These are phyloP conservation scores for Colletotrichum coccodes DNA, from an alignment of 2,329 filamentous ascomycete genomes.

Conservation along the genomic window DNA sequence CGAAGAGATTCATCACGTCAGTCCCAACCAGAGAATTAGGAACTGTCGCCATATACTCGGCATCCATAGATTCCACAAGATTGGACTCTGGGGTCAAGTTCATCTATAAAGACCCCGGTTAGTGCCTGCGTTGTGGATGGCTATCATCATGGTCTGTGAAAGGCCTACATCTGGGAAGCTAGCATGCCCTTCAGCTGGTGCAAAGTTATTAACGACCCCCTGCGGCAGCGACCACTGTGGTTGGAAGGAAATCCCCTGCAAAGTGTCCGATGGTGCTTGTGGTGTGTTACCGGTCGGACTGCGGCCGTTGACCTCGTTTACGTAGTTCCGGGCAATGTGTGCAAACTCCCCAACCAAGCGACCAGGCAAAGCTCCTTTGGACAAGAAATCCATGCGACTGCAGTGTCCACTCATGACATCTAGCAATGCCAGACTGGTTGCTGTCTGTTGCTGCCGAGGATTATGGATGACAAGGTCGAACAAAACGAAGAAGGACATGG, in stretches of 20 bases:
- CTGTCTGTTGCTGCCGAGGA: conserved; percentile 40
- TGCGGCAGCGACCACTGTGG: conserved; percentile 10
- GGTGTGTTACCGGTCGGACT: neutral
- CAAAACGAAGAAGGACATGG: conserved; percentile 50
- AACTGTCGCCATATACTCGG: conserved; percentile 7
- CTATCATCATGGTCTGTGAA: neutral
- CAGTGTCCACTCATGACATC: conserved; percentile 53
- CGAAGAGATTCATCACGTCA: conserved; percentile 41
- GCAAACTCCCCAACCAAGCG: conserved; percentile 50
- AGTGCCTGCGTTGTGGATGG: neutral
- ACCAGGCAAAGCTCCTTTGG: conserved; percentile 44
- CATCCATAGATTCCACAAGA: conserved; percentile 27
- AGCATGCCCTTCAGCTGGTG: neutral
- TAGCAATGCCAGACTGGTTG: conserved; percentile 48
- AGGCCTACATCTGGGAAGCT: neutral
- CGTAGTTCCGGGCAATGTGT: conserved; percentile 52
- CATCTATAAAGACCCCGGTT: neutral
- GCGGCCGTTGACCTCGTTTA: conserved; percentile 36
- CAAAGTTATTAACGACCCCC: neutral
- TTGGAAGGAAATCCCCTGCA: neutral
- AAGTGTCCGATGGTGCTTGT: neutral
- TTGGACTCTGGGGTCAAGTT: neutral
- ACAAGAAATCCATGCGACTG: conserved; percentile 50
- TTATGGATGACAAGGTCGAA: conserved; percentile 53
- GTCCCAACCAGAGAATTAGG: conserved; percentile 33